A percentile compares a stretch with the other conserved stretches of the same genome.
Conservation (phyloP, 208 protist genomes). For the Trypanosoma caninum region DNA sequence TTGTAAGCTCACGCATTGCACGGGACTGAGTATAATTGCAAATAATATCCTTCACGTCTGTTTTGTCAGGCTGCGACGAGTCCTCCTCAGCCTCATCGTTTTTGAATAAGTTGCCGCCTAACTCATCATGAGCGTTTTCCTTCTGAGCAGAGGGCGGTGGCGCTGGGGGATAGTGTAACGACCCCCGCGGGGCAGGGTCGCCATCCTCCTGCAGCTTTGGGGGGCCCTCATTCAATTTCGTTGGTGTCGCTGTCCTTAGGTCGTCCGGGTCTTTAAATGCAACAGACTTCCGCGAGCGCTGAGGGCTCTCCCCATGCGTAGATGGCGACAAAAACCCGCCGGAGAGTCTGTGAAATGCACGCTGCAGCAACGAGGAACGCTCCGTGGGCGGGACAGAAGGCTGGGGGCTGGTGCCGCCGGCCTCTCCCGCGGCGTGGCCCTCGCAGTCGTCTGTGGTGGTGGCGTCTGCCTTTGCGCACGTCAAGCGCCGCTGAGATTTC, state of each 20-base stretch:
- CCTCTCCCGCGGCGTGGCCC: no score
- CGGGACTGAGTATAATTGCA: slow-evolving; percentile 9
- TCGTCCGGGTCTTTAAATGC: slow-evolving; percentile 52
- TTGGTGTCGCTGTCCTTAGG: slow-evolving; percentile 32
- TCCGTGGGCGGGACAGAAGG: background rate
- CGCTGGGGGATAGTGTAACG: slow-evolving; percentile 16
- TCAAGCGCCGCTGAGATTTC: background rate
- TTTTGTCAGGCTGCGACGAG: background rate
- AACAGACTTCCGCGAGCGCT: slow-evolving; percentile 71
- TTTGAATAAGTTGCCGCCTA: background rate
- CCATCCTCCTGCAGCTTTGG: slow-evolving; percentile 4
- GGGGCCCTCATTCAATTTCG: background rate
- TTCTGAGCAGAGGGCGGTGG: slow-evolving; percentile 25
- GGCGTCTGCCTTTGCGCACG: no score
- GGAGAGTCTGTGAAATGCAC: slow-evolving; percentile 23
- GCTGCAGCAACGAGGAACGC: slow-evolving; percentile 19
- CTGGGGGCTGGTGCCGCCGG: background rate
- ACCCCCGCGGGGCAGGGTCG: background rate
- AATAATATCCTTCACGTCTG: slow-evolving; percentile 13
- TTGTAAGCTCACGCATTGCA: slow-evolving; percentile 10
- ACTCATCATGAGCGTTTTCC: background rate
- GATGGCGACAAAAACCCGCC: background rate
- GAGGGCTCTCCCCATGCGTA: slow-evolving; percentile 2
- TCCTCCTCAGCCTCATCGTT: background rate
- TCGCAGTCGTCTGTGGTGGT: no score